Evolutionary conservation across 495 filamentous ascomycete species (phyloP), one percentile per base, ranked within the genome.

Genomic region (Jackrogersella multiformis): DNA sequence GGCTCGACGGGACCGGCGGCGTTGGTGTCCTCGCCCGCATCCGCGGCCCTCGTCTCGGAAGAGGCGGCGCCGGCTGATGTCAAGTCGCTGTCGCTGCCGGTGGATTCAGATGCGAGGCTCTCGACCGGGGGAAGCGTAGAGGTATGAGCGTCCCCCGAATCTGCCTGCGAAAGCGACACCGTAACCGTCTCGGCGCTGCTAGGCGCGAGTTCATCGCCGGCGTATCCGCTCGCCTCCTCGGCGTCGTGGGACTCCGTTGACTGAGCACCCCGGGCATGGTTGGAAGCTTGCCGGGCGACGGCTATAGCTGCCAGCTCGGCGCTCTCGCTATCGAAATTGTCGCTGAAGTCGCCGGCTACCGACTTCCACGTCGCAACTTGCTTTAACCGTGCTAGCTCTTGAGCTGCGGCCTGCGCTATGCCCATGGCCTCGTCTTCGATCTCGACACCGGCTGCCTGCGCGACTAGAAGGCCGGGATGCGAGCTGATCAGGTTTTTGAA

Each of bases 351-450:
- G 23, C 84, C 77, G 38, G 93, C 88, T 20, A 85, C 82, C 45
- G 97, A 84, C 78, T 98, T 98, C 91, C 92, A 96, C 64, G 82
- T 82, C 21, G 88, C 92, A 39, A 96, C 90, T 64, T 91, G 89
- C 85, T 95, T 98, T 23, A 99, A 76, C 35, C 92, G 80, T 15
- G 84, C 82, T 28, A 99, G 84, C 70, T 99, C 94, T 68, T 88
- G 89, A 30, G 95, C 96, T 15, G 92, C 87, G 23, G 87, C 76
- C 57, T 93, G 89, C 4, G 96, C 95, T 58, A 90, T 82, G 51
- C 79, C 80, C 90, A 97, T 98, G 24, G 86, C 95, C 63, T 83
- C 82, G 10, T 86, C 86, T 71, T 97, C 86, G 12, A 97, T 80
- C 3, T 87, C 85, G 48, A 88, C 86, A 8, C 86, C 87, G 38